Evolutionary conservation across 2,329 filamentous ascomycete species (phyloP).

Genomic region (Exophiala spinifera): DNA sequence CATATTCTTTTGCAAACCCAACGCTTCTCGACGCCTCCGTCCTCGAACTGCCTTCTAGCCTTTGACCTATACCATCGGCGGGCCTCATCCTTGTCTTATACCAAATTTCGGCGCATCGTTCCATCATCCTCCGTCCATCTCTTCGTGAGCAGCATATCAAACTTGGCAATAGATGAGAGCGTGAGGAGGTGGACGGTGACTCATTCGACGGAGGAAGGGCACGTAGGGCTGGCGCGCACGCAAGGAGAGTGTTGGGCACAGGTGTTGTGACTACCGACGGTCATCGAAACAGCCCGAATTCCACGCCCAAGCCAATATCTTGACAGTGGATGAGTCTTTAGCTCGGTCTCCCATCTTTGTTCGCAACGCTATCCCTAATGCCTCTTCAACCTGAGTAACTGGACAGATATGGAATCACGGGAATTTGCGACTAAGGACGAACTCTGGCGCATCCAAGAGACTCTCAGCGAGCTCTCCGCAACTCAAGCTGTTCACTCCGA

Average conservation of each 20-base stretch:
- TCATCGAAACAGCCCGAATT: neutral
- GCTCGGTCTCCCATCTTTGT: neutral
- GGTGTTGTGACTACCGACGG: slow-evolving; percentile 4
- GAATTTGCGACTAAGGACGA: slow-evolving; percentile 61
- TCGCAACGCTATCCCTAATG: slow-evolving; percentile 4
- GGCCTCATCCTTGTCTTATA: slow-evolving; percentile 1
- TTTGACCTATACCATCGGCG: neutral
- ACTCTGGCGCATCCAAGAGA: slow-evolving; percentile 62
- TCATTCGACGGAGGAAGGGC: slow-evolving; percentile 16
- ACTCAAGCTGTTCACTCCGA: slow-evolving; percentile 61
- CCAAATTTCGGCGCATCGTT: slow-evolving; percentile 19
- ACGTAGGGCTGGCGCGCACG: slow-evolving; percentile 20
- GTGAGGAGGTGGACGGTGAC: slow-evolving; percentile 5
- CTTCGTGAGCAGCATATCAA: neutral
- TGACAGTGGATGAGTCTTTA: slow-evolving; percentile 2
- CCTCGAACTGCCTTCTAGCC: neutral
- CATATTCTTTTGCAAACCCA: neutral
- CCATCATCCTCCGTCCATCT: neutral
- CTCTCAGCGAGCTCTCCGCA: slow-evolving; percentile 60
- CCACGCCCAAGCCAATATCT: neutral
- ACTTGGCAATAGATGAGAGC: slow-evolving; percentile 10
- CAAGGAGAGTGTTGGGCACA: slow-evolving; percentile 15
- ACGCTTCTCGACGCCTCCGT: neutral
- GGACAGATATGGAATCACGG: slow-evolving; percentile 18
- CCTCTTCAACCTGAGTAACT: slow-evolving; percentile 4